Base-by-base conservation (phyloP, 805 yeast species). In the Nakazawaea wyomingensis region DNA sequence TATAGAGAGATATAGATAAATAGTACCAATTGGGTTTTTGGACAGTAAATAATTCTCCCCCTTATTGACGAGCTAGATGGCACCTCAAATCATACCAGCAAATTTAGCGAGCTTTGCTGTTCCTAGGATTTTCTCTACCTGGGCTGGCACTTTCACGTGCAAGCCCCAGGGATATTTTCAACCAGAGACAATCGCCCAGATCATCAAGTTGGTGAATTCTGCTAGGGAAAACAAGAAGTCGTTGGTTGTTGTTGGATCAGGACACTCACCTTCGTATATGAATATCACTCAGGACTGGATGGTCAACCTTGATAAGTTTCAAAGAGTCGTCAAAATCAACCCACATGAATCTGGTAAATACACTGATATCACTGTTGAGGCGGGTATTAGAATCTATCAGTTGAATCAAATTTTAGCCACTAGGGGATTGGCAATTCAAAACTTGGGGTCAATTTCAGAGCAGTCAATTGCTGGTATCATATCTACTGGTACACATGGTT, bases 401-500 rank as follows among this genome's bases (percentile, higher is more conserved):
- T 64, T 91, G 56, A 88, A 85, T 60, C 79, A 79, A 9, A 69
- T 70, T 47, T 69, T 91, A 48, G 82, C 78, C 20, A 48, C 66
- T 10, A 71, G 76, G 49, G 82, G 84, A 1, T 73, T 87, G 46
- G 95, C 96, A 4, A 68, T 91, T 45, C 98, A 91, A 62, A 91
- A 85, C 55, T 68, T 93, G 54, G 98, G 98, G 1, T 89, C 97
- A 1, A 91, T 91, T 42, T 80, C 93, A 32, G 96, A 88, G 48
- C 98, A 91, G 60, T 85, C 95, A 13, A 71, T 89, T 20, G 98
- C 95, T 3, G 99, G 99, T n/a, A 80, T 90, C 50, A 88, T 93
- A 35, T 84, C 96, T 2, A 91, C 98, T 0, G 98, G 98, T 22
- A 89, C 98, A 0, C 99, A 91, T 57, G 99, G 99, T 6, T 85